These are phyloP conservation scores for Aspergillus arachidicola DNA, from an alignment of 2,329 filamentous ascomycete species.

Conservation along the genomic window DNA sequence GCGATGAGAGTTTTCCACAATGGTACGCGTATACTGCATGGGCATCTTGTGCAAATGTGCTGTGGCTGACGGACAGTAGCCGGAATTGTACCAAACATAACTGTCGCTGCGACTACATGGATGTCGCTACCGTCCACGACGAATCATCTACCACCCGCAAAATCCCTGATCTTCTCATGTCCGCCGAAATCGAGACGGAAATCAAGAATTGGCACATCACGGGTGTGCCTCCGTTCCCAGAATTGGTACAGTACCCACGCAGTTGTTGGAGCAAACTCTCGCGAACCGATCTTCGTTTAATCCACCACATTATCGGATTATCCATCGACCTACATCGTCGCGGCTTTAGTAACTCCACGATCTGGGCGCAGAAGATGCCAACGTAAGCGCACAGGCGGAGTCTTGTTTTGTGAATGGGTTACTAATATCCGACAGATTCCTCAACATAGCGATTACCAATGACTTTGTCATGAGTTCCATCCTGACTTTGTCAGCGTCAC, in stretches of 20 bases:
- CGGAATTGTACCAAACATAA: constrained; percentile 99
- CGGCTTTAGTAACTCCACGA: constrained; percentile 78
- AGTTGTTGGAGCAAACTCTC: constrained; percentile 73
- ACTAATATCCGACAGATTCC: constrained; percentile 58
- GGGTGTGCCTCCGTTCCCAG: constrained; percentile 81
- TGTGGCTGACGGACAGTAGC: constrained; percentile 50
- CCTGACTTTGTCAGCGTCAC: constrained; percentile 90
- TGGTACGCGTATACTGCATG: constrained; percentile 64
- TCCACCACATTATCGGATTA: constrained; percentile 86
- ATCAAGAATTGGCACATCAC: constrained; percentile 83
- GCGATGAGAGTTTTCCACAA: constrained; percentile 96
- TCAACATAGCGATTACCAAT: constrained; percentile 79
- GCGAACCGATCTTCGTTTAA: constrained; percentile 78
- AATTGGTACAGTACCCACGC: constrained; percentile 74
- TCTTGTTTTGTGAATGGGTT: neutral
- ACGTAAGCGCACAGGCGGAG: constrained; percentile 64
- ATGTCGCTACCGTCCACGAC: constrained; percentile 67
- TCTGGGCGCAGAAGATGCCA: constrained; percentile 92
- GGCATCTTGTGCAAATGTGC: neutral
- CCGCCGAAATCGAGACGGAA: constrained; percentile 77
- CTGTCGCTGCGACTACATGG: constrained; percentile 97
- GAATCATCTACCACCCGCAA: constrained; percentile 55
- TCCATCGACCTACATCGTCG: constrained; percentile 78
- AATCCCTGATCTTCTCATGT: constrained; percentile 74
- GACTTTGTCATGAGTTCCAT: constrained; percentile 93